phyloP scores from a whole-genome alignment of 192 early-diverging fungal species.

The Neocallimastix lanati region DNA sequence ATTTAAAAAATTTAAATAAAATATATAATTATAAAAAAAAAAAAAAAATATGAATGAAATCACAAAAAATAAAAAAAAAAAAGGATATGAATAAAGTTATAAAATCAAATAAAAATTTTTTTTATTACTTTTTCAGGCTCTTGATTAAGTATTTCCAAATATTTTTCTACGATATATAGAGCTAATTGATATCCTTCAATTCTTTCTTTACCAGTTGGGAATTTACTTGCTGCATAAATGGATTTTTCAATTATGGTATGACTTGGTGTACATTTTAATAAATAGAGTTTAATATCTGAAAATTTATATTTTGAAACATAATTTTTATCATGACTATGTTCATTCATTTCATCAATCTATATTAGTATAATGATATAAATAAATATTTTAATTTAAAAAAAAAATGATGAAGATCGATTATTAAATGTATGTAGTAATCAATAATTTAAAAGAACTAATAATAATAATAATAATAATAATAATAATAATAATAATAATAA shows the following conservation, averaged over 20 bases:
- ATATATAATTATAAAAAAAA: too few species aligned
- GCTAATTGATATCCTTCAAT: constrained; percentile 38
- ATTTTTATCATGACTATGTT: background rate
- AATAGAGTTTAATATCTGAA: constrained; percentile 25
- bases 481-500: too few species aligned
- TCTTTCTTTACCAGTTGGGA: constrained; percentile 40
- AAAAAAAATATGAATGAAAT: too few species aligned
- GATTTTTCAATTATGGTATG: constrained; percentile 26
- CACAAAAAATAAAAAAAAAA: too few species aligned
- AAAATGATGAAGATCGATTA: too few species aligned
- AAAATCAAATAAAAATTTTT: too few species aligned
- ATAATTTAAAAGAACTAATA: too few species aligned
- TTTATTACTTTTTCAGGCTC: background rate
- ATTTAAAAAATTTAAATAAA: too few species aligned
- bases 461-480: too few species aligned
- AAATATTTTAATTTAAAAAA: too few species aligned
- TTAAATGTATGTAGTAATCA: too few species aligned
- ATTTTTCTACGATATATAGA: constrained; percentile 17
- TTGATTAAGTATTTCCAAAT: background rate
- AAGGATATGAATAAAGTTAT: too few species aligned
- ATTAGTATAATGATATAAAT: background rate
- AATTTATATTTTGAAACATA: constrained; percentile 4
- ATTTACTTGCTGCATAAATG: constrained; percentile 27
- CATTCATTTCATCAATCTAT: background rate
- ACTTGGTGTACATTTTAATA: constrained; percentile 28